Percentiles rank a stretch among this genome's conserved stretches.
Evolutionary conservation across 768 basidiomycete genomes (phyloP).

Genomic region (Leccinum subgranulosum): DNA sequence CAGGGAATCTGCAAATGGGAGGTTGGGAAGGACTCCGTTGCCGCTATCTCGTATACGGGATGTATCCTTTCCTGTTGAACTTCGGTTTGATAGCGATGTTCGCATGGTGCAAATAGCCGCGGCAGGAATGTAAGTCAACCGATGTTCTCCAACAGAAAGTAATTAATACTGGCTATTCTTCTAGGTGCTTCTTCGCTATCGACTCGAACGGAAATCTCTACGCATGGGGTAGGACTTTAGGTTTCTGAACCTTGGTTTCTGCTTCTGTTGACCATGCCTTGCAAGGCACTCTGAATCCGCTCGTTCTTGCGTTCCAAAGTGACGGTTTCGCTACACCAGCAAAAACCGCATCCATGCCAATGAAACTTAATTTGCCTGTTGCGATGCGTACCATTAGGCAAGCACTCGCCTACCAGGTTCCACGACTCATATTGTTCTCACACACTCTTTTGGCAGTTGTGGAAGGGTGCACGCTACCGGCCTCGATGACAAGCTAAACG

Average conservation of each 20-base stretch:
- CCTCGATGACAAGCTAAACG: slow-evolving; percentile 52
- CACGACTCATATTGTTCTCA: slow-evolving; percentile 7
- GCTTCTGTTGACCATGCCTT: slow-evolving; percentile 2
- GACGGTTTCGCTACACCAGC: slow-evolving; percentile 58
- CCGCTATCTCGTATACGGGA: slow-evolving; percentile 29
- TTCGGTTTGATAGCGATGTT: slow-evolving; percentile 51
- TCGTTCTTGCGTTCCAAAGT: slow-evolving; percentile 33
- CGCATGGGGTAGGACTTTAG: slow-evolving; percentile 67
- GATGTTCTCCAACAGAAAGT: slow-evolving; percentile 1
- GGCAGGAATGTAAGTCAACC: slow-evolving; percentile 68
- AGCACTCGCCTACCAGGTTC: neutral
- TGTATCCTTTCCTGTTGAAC: slow-evolving; percentile 63
- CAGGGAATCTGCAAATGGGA: slow-evolving; percentile 60
- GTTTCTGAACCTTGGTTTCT: neutral
- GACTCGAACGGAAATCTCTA: slow-evolving; percentile 70
- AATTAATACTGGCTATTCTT: neutral
- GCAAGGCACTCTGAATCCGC: slow-evolving; percentile 61
- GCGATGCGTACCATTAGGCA: slow-evolving; percentile 67
- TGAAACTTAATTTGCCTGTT: slow-evolving; percentile 56
- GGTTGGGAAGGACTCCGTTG: slow-evolving; percentile 53
- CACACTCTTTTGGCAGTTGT: slow-evolving; percentile 46
- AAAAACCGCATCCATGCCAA: slow-evolving; percentile 50
- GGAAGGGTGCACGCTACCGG: slow-evolving; percentile 71
- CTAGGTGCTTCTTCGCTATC: slow-evolving; percentile 86
- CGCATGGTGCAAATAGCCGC: slow-evolving; percentile 73